These are phyloP conservation scores for Lactifluus rugatus DNA, from an alignment of 768 basidiomycete genomes.

Conservation along the genomic window DNA sequence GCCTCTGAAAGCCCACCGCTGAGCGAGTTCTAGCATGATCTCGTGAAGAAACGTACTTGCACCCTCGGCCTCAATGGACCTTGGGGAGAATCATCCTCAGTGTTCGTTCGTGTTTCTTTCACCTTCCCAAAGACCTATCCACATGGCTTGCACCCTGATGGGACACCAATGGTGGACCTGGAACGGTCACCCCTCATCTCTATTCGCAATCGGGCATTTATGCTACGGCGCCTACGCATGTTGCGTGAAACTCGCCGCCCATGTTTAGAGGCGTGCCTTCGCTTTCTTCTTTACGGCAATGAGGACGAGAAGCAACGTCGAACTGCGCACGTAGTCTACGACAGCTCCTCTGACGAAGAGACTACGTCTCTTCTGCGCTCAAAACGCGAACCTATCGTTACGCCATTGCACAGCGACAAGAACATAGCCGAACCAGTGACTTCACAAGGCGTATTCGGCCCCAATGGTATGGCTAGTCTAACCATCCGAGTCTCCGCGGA, in stretches of 20 bases:
- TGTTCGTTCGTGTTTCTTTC: slow-evolving; percentile 83
- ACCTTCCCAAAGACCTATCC: slow-evolving; percentile 83
- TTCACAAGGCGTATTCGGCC: slow-evolving; percentile 82
- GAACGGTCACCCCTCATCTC: slow-evolving; percentile 78
- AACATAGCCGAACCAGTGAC: slow-evolving; percentile 78
- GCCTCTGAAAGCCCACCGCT: not conserved
- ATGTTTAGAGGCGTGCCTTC: slow-evolving; percentile 74
- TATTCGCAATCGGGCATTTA: slow-evolving; percentile 63
- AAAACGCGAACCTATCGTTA: slow-evolving; percentile 41
- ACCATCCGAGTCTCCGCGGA: not conserved
- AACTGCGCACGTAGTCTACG: slow-evolving; percentile 39
- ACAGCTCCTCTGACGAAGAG: slow-evolving; percentile 61
- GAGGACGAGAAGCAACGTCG: slow-evolving; percentile 43
- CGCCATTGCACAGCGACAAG: slow-evolving; percentile 54
- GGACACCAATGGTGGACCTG: slow-evolving; percentile 67
- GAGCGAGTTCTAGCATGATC: slow-evolving; percentile 40
- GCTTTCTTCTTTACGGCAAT: slow-evolving; percentile 66
- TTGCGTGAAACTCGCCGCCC: slow-evolving; percentile 68
- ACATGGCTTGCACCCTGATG: slow-evolving; percentile 46
- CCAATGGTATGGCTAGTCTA: slow-evolving; percentile 50
- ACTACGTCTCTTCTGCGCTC: slow-evolving; percentile 28
- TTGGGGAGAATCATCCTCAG: slow-evolving; percentile 80
- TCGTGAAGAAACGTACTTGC: slow-evolving; percentile 65
- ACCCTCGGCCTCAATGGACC: slow-evolving; percentile 83
- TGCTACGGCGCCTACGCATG: slow-evolving; percentile 64